Base-by-base conservation (phyloP, 768 basidiomycete species). In the Pleurotus salmoneostramineus region DNA sequence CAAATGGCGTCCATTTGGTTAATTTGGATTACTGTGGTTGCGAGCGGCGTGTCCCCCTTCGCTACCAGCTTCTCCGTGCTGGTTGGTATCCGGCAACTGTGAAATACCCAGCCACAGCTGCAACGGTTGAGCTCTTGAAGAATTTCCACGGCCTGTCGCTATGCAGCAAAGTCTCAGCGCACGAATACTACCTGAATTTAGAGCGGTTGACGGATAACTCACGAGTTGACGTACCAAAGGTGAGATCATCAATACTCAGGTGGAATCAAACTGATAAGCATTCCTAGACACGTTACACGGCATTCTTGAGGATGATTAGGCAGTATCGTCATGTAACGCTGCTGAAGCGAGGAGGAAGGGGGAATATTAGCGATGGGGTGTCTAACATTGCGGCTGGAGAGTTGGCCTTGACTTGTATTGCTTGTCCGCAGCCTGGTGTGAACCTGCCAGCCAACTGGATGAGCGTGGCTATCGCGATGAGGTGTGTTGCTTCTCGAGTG, bases 21-120 rank as follows among this genome's bases (percentile, higher is more conserved):
- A 56, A 32, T 4, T 31, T 74, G 0, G 57, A 65, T 47, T 74
- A 66, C 49, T 76, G 74, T 51, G 61, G 58, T 0, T 76, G 73
- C 58, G 56, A 60, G 3, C 50, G 57, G 35, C 21, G 11, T 2
- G 31, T 8, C 0, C 32, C n/a, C 32, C 35, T 59, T n/a, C 48
- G 56, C 0, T 64, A 56, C 4, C 74, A 75, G 61, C 62, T 75
- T 6, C 64, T 73, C 6, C 65, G 63, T 1, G 52, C 45, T 42
- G 48, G 67, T 12, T 64, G 63, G 46, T 73, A 64, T 49, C 75
- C 73, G 1, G 71, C 73, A 0, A 76, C 69, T 1, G 48, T 58
- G 2, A 33, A 46, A 0, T 32, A 62, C 2, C 74, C 74, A 2
- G 51, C 60, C 14, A 71, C 70, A 2, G 63, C 62, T 0, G 61